Base-by-base conservation (phyloP, 1,284 basidiomycete species). In the Sporisorium exsertum region DNA sequence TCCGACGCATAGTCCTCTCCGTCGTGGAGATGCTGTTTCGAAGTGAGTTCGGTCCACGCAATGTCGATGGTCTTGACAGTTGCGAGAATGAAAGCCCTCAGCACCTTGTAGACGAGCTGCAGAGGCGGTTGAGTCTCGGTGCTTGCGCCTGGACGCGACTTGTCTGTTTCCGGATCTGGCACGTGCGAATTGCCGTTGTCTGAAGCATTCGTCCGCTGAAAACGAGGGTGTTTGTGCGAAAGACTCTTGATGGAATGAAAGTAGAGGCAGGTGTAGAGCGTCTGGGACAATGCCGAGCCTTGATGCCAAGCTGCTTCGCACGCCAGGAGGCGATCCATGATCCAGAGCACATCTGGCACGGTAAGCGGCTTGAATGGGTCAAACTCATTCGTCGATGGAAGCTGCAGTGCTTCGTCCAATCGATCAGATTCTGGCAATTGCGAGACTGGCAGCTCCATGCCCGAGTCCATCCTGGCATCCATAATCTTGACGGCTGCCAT, bases 401-500 rank as follows among this genome's bases (percentile, higher is more conserved):
- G 55, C 86, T 84, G 0, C 87, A 87, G 20, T 85, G 81, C 15
- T 84, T 81, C 32, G 88, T 87, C 45, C 87, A 87, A 68, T 88
- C 87, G 27, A 87, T 82, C 80, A 15, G 76, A 58, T 43, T 69
- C 67, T 20, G 80, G 77, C 24, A 81, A 47, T 18, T 75, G 66
- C 2, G 60, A 62, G 5, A 65, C 59, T 8, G 81, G 79, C 27
- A 79, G 84, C 2, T 89, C 88, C 71, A 93, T 88, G 6, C 94
- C 94, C 66, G 90, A 93, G 86, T 97, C 95, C 85, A 96, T 91
- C 16, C 93, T 90, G 13, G 93, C 91, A 85, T 96, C 94, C 63
- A 94, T 93, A 66, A 96, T 94, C 93, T 94, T 72, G 62, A 95
- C 90, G 18, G 93, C 93, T 72, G 92, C 92, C 94, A 96, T 95